Evolutionary conservation across 1,284 basidiomycete genomes (phyloP), one percentile per base, ranked within the genome.

Genomic region (Moesziomyces globuligerus): DNA sequence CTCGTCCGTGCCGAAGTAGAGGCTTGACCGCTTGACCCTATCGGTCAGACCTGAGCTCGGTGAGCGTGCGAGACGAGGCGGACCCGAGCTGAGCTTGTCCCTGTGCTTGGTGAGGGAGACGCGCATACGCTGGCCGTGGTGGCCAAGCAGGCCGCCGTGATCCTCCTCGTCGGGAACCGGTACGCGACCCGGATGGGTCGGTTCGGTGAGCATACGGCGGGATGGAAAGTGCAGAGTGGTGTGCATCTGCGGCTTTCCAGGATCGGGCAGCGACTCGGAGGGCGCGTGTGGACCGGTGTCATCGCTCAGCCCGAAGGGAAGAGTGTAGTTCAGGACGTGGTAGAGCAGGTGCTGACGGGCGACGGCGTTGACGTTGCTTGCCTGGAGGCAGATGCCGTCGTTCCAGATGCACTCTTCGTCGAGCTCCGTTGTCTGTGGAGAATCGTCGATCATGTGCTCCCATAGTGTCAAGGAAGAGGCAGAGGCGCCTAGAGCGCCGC

Each of bases 261-360:
- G 45, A 24, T 62, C 39, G 7, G 84, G 50, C 85, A 85, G 29
- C 91, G 91, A 83, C 86, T 94, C 68, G 90, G 89, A 4, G 92
- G 85, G 59, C 21, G 53, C 43, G 20, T 72, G 70, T 8, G 48
- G 0, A 92, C 93, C 72, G 85, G 77, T 82, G 88, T 64, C 83
- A 73, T 28, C 32, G 37, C 56, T 57, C 41, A 69, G 37, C 4
- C 45, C 40, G 38, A 67, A 67, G 1, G 78, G 79, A 15, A 96
- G 82, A 1, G 91, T 89, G 81, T 90, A 90, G 84, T 98, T 98
- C 68, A 98, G 85, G 40, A 98, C 84, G 83, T 98, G 96, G 81
- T 98, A 98, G 75, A 98, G 90, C 44, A 99, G 86, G 75, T 93
- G 90, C 80, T 97, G 93, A 42, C 95, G 87, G 44, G 97, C 87